phyloP scores from a whole-genome alignment of 495 filamentous ascomycete species.

The Xylaria flabelliformis region DNA sequence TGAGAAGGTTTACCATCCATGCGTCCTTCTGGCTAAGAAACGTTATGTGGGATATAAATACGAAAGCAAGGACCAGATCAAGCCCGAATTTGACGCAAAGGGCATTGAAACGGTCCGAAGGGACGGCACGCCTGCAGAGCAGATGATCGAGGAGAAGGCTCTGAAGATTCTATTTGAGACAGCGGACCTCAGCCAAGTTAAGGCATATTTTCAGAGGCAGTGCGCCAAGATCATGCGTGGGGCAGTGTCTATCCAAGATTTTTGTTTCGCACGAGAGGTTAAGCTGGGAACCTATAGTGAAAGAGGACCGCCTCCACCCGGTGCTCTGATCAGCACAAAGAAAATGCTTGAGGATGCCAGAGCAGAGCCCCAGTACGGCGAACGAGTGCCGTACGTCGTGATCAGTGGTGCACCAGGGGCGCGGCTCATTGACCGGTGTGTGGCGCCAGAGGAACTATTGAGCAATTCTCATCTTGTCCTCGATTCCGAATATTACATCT shows the following conservation, averaged over 20 bases:
- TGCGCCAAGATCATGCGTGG: constrained; percentile 94
- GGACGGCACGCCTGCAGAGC: constrained; percentile 93
- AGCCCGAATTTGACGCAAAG: constrained; percentile 96
- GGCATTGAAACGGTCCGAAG: constrained; percentile 96
- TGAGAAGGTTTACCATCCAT: constrained; percentile 97
- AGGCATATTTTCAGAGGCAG: constrained; percentile 87
- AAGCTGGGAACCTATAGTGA: constrained; percentile 89
- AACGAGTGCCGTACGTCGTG: constrained; percentile 94
- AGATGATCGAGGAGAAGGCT: constrained; percentile 96
- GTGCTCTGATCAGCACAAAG: constrained; percentile 82
- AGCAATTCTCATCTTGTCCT: constrained; percentile 76
- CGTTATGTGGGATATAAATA: constrained; percentile 98
- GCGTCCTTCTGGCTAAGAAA: constrained; percentile 93
- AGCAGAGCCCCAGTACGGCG: constrained; percentile 91
- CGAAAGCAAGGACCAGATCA: constrained; percentile 74
- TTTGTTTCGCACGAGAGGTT: constrained; percentile 92
- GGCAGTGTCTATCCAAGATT: constrained; percentile 88
- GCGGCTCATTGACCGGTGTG: constrained; percentile 85
- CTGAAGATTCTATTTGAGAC: constrained; percentile 86
- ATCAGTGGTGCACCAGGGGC: constrained; percentile 86
- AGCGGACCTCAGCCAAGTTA: constrained; percentile 86
- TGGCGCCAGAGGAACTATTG: constrained; percentile 84
- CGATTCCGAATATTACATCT: constrained; percentile 97
- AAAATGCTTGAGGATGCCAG: constrained; percentile 86
- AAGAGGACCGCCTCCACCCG: constrained; percentile 76